Base-by-base conservation (phyloP, 768 basidiomycete species). In the Xerocomellus amylosporus region DNA sequence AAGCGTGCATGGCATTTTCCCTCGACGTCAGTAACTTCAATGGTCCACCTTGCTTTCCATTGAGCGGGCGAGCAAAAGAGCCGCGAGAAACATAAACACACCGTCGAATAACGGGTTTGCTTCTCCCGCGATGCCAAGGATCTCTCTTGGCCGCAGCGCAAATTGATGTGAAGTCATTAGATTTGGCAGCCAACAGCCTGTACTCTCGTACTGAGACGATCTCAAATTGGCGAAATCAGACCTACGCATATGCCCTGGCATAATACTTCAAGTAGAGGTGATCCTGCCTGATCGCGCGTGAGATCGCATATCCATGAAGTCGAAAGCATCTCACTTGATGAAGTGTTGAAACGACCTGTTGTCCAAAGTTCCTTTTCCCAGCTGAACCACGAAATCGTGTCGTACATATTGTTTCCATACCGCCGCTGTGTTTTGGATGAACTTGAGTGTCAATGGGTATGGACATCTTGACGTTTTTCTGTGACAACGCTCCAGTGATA, bases 231-330 rank as follows among this genome's bases (percentile, higher is more conserved):
- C n/a, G 22, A 53, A 51, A 40, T 13, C 4, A 31, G 24, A 53
- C 52, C 8, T 26, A 50, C 47, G 37, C 52, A 34, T 54, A 28
- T 34, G 53, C 53, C 49, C 53, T 54, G 1, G 48, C 48, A n/a
- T 42, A 51, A 36, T 51, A 54, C 33, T 51, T 54, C 31, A 52
- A 30, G 15, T 52, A 42, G 12, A 51, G 33, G 33, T 42, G 51
- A 54, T 51, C 39, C 39, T 54, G 53, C 19, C 49, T 54, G 10
- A 34, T 14, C 33, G 2, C 5, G 5, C 6, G 33, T 53, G 26
- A 54, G 48, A 51, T 33, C 2, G 6, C 22, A 15, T 26, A 19
- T 20, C 48, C 8, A n/a, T n/a, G 8, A 12, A 28, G n/a, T 34
- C 20, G 7, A 22, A 34, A 3, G n/a, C 6, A 9, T 19, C 46